Base-by-base conservation (phyloP, 2,329 filamentous ascomycete genomes). In the Colletotrichum chrysophilum region DNA sequence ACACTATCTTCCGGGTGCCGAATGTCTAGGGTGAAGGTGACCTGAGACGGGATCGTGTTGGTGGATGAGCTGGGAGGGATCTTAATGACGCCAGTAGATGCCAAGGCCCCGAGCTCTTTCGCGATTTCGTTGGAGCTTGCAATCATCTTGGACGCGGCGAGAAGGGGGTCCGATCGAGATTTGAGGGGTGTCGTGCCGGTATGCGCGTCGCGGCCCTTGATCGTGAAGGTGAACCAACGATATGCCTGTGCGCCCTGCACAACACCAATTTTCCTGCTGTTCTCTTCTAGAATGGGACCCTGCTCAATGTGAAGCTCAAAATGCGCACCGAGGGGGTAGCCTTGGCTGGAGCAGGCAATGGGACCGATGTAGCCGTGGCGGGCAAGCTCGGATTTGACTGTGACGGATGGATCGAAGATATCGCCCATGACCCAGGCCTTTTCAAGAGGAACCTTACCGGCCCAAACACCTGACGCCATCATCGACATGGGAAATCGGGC, bases 281-380 rank as follows among this genome's bases (percentile, higher is more conserved):
- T 87, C 18, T 88, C 88, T 80, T 96, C 92, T 1, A 97, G 88
- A 38, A 95, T 91, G 0, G 94, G 94, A 0, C 94, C 94, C 82
- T 97, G 95, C 82, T 97, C 95, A 69, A 96, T 96, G 81, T 97
- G 95, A 12, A 97, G 88, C 83, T 96, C 94, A 80, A 96, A 96
- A 82, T 96, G 94, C 2, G 93, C 94, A 2, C 91, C 93, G 84
- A 95, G 91, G 0, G 93, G 93, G 26, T 71, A 77, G 3, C 74
- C 75, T 36, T 61, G 38, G 60, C 55, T 66, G 5, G 74, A 71
- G 32, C 76, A 77, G 14, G 70, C 48, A 0, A 88, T 84, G 0
- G 83, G 78, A 16, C 94, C 94, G 0, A 95, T 84, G 77, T 94
- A 96, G 1, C 92, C 92, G 66, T 96, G 95, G 16, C 93, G 89